Evolutionary conservation across 805 yeast species (phyloP), one percentile per base, ranked within the genome.

Genomic region (Kurtzmaniella cleridarum): DNA sequence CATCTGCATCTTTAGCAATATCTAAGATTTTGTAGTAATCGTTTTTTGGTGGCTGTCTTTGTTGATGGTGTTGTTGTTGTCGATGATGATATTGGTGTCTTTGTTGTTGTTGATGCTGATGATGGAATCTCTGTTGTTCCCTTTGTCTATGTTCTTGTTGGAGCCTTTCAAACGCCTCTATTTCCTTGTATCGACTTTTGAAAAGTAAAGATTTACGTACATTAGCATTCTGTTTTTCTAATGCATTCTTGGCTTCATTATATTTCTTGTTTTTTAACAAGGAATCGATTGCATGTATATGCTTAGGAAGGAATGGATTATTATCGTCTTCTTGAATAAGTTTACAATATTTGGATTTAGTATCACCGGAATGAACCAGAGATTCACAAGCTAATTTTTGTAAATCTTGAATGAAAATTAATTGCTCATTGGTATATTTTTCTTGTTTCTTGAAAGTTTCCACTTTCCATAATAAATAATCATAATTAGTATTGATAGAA

Each of bases 1-100:
- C 80, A 41, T 76, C 79, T 0, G 97, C 95, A 44, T 75, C 75
- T 41, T 71, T 66, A 0, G 79, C 48, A 5, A 91, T 73, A 11
- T 81, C 95, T 13, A 91, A 62, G 3, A 84, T 71, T 52, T 86
- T 85, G 60, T 91, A 91, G 53, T 85, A 86, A 52, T 91, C 95
- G 55, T 32, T 60, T 64, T 61, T 38, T 48, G 56, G 35, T 45
- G 53, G 51, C 38, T 52, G 48, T 35, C 44, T 53, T 30, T 54
- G 57, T 13, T 49, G 56, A 5, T 49, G 62, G 27, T 57, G 64
- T 23, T 59, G 65, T 34, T 60, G 68, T 23, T 57, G 65, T 15
- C 60, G 65, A 18, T 66, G 70, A 13, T 67, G 72, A 32, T 71
- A 73, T 14, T 69, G 76, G 29, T 73, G 75, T 29, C 70, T 75